Evolutionary conservation across 106 monocot species (phyloP).

Genomic region (Phalaenopsis aphrodite): DNA sequence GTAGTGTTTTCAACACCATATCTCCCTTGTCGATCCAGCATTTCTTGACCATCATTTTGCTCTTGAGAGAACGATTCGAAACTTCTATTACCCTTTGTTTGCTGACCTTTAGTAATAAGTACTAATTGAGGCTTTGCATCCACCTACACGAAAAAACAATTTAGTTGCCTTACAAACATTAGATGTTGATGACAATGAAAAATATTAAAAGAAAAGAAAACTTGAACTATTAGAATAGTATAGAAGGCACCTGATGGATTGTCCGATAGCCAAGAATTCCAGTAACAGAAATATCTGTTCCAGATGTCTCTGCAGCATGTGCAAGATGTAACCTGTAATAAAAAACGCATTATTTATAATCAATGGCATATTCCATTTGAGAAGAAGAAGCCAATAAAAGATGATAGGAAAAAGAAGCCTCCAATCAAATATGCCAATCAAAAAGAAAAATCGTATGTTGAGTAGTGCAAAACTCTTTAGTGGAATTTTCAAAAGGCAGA

Average conservation of each 20-base stretch:
- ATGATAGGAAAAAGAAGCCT: neutral
- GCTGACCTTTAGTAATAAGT: constrained; percentile 47
- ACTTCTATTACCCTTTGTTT: constrained; percentile 15
- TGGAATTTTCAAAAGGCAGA: neutral
- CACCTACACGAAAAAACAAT: constrained; percentile 35
- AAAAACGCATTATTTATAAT: neutral
- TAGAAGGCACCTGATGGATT: constrained; percentile 63
- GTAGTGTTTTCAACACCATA: constrained; percentile 5
- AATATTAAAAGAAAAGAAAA: neutral
- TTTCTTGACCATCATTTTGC: neutral
- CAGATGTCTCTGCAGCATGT: constrained; percentile 59
- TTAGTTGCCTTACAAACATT: neutral
- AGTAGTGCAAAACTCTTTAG: neutral
- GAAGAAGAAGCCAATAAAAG: neutral
- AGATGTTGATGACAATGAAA: neutral
- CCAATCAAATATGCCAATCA: neutral
- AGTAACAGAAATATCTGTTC: constrained; percentile 56
- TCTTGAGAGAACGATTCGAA: constrained; percentile 10
- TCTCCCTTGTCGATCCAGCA: neutral
- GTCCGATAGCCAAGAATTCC: constrained; percentile 91
- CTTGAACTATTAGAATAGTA: neutral
- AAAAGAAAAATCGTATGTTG: neutral
- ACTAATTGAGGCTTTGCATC: constrained; percentile 85
- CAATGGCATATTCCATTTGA: constrained; percentile 1
- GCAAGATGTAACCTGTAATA: constrained; percentile 50